Evolutionary conservation across 352 stramenopile species (phyloP), one percentile per base, ranked within the genome.

Genomic region (Globisporangium viniferum): DNA sequence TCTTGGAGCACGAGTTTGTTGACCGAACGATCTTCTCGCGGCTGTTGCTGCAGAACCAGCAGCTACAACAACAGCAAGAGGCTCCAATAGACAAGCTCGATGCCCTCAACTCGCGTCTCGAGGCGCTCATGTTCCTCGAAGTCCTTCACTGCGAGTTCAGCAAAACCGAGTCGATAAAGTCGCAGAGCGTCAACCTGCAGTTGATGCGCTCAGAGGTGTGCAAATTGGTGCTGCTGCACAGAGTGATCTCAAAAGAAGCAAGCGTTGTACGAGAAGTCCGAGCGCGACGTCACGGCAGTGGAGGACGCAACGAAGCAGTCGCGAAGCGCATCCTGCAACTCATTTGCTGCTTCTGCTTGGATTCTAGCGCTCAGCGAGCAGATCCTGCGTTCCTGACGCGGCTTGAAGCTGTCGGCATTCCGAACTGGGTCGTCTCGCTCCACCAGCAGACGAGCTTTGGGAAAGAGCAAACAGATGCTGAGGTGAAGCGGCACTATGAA

Each of bases 291-390:
- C 6, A n/a, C 5, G 36, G 8, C 41, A 20, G 29, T 3, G 14
- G 54, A 9, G 44, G 27, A 3, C 73, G 73, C 5, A 51, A 62
- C 15, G 27, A 72, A 27, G 70, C 70, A 5, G 66, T 72, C 9
- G 67, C 73, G 10, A 85, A 82, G 41, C 75, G 77, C 15, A 31
- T 77, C 1, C 67, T 85, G 31, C 77, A 82, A 59, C 51, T 82
- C 2, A 61, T 76, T 10, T 84, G 75, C 54, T 84, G 73, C 44
- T 22, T 84, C 20, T 73, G 63, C 44, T 55, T 77, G 0, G 77
- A 84, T 33, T 75, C 70, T 44, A 66, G 69, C 5, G 67, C 75
- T 20, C 69, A 76, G 31, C 63, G 36, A 48, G 15, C 70, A 18
- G 67, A 74, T 67, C 54, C 59, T 1, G 67, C 61, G 0, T 74